Base-by-base conservation (phyloP, 345 rosid species). In the Adansonia digitata region DNA sequence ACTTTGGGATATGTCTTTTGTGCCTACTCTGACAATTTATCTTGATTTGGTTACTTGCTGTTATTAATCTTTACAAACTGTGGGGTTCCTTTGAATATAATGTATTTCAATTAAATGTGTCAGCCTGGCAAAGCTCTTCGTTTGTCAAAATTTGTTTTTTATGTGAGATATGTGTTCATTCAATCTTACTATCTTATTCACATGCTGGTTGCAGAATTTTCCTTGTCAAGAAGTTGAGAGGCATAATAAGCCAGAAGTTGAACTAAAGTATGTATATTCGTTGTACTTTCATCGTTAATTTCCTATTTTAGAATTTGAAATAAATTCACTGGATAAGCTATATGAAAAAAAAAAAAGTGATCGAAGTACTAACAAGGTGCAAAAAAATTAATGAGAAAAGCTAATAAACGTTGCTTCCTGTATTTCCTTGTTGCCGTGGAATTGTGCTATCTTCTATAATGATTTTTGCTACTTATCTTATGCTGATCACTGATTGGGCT, bases 141-240 rank as follows among this genome's bases (percentile, higher is more conserved):
- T 53, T 27, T 71, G 49, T 71, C n/a, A 2, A 52, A 46, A 12
- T 60, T 34, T 53, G 2, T 27, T 5, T 61, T 69, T 35, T 12
- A 48, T 14, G 72, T 29, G 55, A 60, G 49, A 77, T 55, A 71
- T 75, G 34, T 69, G 11, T 15, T 10, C n/a, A 35, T 45, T 73
- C 72, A 70, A 51, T 56, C 67, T 70, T 35, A 48, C 71, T 26
- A 26, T 42, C 24, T 74, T 37, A 14, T 75, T 45, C 71, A 46
- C 69, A 17, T 83, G 42, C 13, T 81, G 68, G 6, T 72, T 74
- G 84, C 89, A 95, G 98, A 95, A 93, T 76, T 95, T 95, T 81
- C 99, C 99, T 68, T 95, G 99, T 84, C 99, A 95, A 88, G 99
- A 95, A 88, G 99, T 95, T 77, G 98, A 95, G 78, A 88, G 99